Base-by-base conservation (phyloP, 2,329 filamentous ascomycete species). In the Pseudodiploospora longispora region DNA sequence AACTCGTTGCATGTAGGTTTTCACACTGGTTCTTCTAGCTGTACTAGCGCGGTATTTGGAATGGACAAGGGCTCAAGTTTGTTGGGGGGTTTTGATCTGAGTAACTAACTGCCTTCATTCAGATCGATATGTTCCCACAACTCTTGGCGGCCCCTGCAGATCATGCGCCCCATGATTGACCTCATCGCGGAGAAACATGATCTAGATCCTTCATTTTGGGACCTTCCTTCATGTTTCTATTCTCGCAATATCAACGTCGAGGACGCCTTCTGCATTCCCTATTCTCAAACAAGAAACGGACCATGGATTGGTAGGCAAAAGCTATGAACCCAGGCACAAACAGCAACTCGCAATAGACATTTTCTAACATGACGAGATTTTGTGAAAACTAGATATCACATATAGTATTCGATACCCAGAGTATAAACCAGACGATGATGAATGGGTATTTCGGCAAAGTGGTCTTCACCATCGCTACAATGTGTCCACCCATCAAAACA, bases 371-470 rank as follows among this genome's bases (percentile, higher is more conserved):
- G 5, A 12, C 10, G 10, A 19, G 19, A 19, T 19, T 19, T 19
- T 19, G 19, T 2, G 19, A 19, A 19, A 19, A 35, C 10, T 40
- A 59, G 55, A 60, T 39, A 49, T 56, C 4, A 43, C 47, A 9
- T 60, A 60, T 43, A 57, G 55, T 1, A 47, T 60, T 19, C 52
- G 52, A 10, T 60, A 60, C 34, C 58, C 58, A 7, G 56, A 60
- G 42, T 53, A 52, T 35, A 60, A 59, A 38, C 40, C 49, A 7
- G 43, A 33, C 34, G 49, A 51, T 4, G 37, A 48, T 5, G 38
- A 40, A 30, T 60, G 58, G 58, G 51, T 42, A 10, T 55, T 59
- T 32, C 55, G 58, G 6, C 58, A 60, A 35, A 60, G 43, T 30
- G 58, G 51, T 6, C 40, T 60, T 6, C 59, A 52, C 40, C 57